Conservation (phyloP, 768 basidiomycete genomes). For the Phaffia tasmanica region DNA sequence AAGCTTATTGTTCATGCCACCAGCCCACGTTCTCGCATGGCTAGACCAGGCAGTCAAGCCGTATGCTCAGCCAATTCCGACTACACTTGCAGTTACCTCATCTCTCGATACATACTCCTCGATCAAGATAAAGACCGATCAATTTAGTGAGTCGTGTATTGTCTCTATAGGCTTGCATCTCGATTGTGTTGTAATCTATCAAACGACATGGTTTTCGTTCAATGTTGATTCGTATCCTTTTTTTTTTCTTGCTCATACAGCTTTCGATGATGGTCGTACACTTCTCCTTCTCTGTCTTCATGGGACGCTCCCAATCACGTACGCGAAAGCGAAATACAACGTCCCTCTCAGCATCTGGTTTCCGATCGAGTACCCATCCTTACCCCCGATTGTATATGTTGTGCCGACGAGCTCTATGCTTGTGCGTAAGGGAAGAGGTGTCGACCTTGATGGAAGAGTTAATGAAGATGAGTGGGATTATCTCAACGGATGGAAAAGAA, state of each 20-base stretch:
- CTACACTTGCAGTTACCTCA: slow-evolving; percentile 26
- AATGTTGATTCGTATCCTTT: not conserved
- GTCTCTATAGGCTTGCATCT: not conserved
- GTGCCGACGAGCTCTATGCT: slow-evolving; percentile 86
- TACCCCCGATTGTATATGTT: slow-evolving; percentile 78
- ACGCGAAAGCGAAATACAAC: slow-evolving; percentile 67
- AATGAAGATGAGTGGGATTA: slow-evolving; percentile 47
- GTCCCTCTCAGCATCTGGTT: slow-evolving; percentile 89
- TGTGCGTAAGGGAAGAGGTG: slow-evolving; percentile 58
- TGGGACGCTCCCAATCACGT: slow-evolving; percentile 79
- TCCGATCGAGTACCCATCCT: slow-evolving; percentile 66
- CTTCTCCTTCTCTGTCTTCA: slow-evolving; percentile 83
- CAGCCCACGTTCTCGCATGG: slow-evolving; percentile 19
- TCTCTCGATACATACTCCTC: slow-evolving; percentile 32
- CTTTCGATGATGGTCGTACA: slow-evolving; percentile 86
- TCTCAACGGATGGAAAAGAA: slow-evolving; percentile 63
- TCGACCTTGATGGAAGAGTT: slow-evolving; percentile 73
- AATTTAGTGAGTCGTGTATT: slow-evolving; percentile 34
- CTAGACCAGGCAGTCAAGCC: slow-evolving; percentile 6
- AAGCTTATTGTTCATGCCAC: slow-evolving; percentile 5
- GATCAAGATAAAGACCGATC: slow-evolving; percentile 38
- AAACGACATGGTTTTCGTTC: not conserved
- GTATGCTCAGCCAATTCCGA: slow-evolving; percentile 16
- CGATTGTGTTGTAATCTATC: not conserved
- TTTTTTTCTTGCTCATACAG: slow-evolving; percentile 39